phyloP scores from a whole-genome alignment of 192 early-diverging fungal genomes.

The Podila epigama region DNA sequence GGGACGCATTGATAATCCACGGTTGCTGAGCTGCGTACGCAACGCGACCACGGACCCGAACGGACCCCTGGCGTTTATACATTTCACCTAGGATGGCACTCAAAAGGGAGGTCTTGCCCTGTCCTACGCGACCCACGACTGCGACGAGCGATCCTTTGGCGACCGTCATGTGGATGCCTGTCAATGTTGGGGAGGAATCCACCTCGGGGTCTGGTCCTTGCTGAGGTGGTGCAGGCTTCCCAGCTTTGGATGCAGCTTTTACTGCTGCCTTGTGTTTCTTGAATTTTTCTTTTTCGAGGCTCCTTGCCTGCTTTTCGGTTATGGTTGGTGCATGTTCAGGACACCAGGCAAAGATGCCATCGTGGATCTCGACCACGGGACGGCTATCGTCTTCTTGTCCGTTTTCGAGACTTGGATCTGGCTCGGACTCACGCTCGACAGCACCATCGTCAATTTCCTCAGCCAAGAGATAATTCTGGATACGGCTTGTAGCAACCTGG shows the following conservation, averaged over 20 bases:
- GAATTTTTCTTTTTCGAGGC: constrained; percentile 18
- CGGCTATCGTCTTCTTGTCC: no score
- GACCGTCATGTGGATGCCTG: constrained; percentile 40
- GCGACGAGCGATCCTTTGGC: constrained; percentile 69
- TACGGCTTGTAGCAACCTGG: constrained; percentile 21
- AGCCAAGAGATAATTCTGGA: constrained; percentile 22
- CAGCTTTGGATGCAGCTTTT: constrained; percentile 4
- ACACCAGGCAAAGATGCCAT: constrained; percentile 22
- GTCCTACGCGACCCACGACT: constrained; percentile 84
- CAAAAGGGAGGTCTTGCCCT: constrained; percentile 61
- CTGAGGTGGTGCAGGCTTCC: constrained; percentile 11
- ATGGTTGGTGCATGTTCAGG: not conserved
- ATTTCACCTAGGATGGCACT: constrained; percentile 83
- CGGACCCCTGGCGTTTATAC: constrained; percentile 68
- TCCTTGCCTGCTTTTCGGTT: constrained; percentile 10
- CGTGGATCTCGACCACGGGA: constrained; percentile 11
- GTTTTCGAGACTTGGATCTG: no score
- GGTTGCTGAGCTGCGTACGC: constrained; percentile 72
- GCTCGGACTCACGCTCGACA: constrained; percentile 5
- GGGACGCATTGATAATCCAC: constrained; percentile 94
- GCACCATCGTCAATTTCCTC: constrained; percentile 19
- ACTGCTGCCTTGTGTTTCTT: not conserved
- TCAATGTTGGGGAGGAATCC: constrained; percentile 11
- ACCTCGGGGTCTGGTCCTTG: not conserved
- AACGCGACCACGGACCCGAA: constrained; percentile 64